Evolutionary conservation across 371 early-diverging fungal species (phyloP).

Genomic region (Mucor mucedo): DNA sequence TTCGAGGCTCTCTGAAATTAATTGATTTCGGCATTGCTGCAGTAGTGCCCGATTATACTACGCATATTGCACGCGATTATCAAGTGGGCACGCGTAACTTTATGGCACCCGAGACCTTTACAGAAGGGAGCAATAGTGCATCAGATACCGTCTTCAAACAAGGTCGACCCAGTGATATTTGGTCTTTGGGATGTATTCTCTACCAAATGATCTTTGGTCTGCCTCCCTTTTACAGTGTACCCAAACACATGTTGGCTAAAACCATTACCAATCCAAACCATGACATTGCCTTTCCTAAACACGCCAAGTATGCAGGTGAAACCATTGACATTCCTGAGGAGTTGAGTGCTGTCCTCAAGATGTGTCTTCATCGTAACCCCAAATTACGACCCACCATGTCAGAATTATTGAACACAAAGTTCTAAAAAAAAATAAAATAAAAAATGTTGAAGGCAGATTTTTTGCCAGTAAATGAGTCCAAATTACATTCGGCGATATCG

Average conservation of each 20-base stretch:
- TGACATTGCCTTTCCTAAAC: background rate
- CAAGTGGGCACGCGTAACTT: slow-evolving; percentile 97
- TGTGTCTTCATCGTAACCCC: background rate
- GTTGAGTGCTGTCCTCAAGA: background rate
- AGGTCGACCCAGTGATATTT: slow-evolving; percentile 89
- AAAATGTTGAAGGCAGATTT: too few relatives aligned
- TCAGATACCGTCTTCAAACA: slow-evolving; percentile 35
- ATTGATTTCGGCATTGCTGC: slow-evolving; percentile 99
- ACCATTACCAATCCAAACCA: slow-evolving; percentile 13
- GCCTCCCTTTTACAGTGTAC: slow-evolving; percentile 88
- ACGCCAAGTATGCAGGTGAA: background rate
- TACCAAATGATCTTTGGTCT: slow-evolving; percentile 95
- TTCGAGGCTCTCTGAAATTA: slow-evolving; percentile 83
- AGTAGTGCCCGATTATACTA: slow-evolving; percentile 92
- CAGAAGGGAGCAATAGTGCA: slow-evolving; percentile 21
- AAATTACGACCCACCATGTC: background rate
- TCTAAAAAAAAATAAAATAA: too few relatives aligned
- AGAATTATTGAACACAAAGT: background rate
- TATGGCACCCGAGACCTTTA: slow-evolving; percentile 96
- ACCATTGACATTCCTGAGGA: background rate
- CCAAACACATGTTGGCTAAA: slow-evolving; percentile 63
- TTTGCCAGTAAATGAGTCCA: too few relatives aligned
- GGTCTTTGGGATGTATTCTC: slow-evolving; percentile 98
- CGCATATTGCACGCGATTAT: slow-evolving; percentile 88
- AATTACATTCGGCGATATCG: too few relatives aligned